Evolutionary conservation across 2,329 filamentous ascomycete genomes (phyloP), one percentile per base, ranked within the genome.

Genomic region (Zarea fungicola): DNA sequence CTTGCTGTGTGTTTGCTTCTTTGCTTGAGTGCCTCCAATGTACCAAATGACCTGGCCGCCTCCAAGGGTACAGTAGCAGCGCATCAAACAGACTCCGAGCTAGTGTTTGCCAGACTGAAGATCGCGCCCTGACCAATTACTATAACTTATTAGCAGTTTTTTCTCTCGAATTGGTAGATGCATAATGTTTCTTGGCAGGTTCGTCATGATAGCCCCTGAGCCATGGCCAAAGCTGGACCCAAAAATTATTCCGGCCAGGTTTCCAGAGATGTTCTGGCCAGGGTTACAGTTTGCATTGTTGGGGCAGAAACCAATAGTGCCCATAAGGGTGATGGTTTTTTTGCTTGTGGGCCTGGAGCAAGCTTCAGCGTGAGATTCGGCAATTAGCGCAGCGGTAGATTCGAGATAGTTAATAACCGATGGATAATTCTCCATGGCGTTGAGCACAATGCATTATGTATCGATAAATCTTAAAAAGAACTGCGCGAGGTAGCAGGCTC

Each of bases 191-290:
- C n/a, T n/a, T n/a, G n/a, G n/a, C n/a, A n/a, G n/a, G n/a, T n/a
- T n/a, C n/a, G n/a, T n/a, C n/a, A n/a, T n/a, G n/a, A n/a, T n/a
- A n/a, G n/a, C n/a, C n/a, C n/a, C n/a, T n/a, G n/a, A n/a, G n/a
- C n/a, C n/a, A n/a, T 16, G 25, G 39, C 25, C 39, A 28, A 29
- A 18, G 25, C 23, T 42, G 11, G 25, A n/a, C 23, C 23, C 23
- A 18, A 21, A n/a, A n/a, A n/a, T 6, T 10, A 19, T 28, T 42
- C 29, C 25, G 39, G 39, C 6, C n/a, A 42, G 25, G 23, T 25
- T 42, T 42, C 39, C 39, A 42, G 25, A 29, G 23, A 29, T 16
- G 25, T 42, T 42, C 39, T 42, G 29, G 39, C 39, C n/a, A n/a
- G n/a, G n/a, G n/a, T n/a, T n/a, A n/a, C n/a, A n/a, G n/a, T n/a